Evolutionary conservation across 208 protist genomes (phyloP), one percentile per base, ranked within the genome.

Genomic region (Phytomonas francai): DNA sequence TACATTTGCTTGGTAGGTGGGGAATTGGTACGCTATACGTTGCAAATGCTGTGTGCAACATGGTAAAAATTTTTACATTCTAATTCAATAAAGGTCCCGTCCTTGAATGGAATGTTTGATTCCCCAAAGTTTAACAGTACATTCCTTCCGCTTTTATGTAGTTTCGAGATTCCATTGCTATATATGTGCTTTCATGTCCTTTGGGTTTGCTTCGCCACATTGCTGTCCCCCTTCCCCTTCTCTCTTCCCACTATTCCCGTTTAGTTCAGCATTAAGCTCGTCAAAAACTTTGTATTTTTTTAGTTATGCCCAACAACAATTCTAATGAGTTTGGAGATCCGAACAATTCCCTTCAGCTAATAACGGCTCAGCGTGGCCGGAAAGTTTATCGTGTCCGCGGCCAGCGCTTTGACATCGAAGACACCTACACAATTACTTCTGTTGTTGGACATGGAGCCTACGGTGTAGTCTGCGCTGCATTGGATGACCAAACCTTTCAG

Each of bases 381-480:
- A 97, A 96, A 75, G 79, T 89, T 1, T 97, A 97, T 72, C 76
- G 73, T 27, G 90, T 97, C 28, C 83, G 89, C 25, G 87, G 88
- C 8, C 78, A 91, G 60, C 76, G 60, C 30, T 97, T 97, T 70
- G 89, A 97, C 42, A 85, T 97, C 28, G 87, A 95, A 63, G 78
- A 88, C 69, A 74, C 64, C 14, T 97, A 97, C 83, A 92, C 93
- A 27, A 74, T 97, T 27, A 93, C 78, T 0, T 85, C 83, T 7
- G 81, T 93, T 1, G 83, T 93, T 11, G 93, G 93, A 3, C 78
- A 90, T 71, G 93, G 93, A 27, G 88, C 93, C 12, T 97, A 97
- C 67, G 93, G 93, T 34, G 80, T 95, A 1, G 93, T 97, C 4
- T 95, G 89, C 60, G 78, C 81, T 28, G 88, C 85, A 7, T 68